Evolutionary conservation across 192 early-diverging fungal genomes (phyloP).

Genomic region (Entomortierella parvispora): DNA sequence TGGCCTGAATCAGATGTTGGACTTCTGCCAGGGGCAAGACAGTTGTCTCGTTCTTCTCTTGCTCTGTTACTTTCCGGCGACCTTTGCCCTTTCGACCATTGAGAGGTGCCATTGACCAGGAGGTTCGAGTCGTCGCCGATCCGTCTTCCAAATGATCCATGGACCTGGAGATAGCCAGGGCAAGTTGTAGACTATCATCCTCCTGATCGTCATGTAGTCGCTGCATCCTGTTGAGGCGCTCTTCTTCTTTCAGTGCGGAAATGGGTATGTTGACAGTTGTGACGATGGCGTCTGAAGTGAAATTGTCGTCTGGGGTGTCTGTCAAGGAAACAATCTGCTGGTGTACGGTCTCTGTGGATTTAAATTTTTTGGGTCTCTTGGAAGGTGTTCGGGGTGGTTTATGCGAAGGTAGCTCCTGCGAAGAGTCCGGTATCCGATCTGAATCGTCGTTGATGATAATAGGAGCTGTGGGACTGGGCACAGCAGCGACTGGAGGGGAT

Average conservation of each 20-base stretch:
- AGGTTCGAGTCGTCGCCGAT: no score
- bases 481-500: no score
- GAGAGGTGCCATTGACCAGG: conserved; percentile 18
- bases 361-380: no score
- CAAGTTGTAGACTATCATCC: conserved; percentile 36
- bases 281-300: conserved; percentile 40
- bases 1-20: conserved; percentile 37
- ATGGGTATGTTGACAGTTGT: conserved; percentile 12
- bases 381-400: no score
- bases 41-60: conserved; percentile 31
- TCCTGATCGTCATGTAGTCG: conserved; percentile 34
- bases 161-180: conserved; percentile 43
- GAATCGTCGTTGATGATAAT: no score
- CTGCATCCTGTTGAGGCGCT: conserved; percentile 4
- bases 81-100: conserved; percentile 1
- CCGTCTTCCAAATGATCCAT: neutral
- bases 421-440: no score
- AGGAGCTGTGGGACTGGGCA: no score
- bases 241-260: neutral
- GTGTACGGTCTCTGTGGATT: no score
- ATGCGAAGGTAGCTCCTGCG: no score
- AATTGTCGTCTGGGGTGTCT: conserved; percentile 28
- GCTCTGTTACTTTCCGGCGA: conserved; percentile 17
- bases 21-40: conserved; percentile 32
- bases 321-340: conserved; percentile 30